Evolutionary conservation across 768 basidiomycete species (phyloP).

Genomic region (Boletus sp.): DNA sequence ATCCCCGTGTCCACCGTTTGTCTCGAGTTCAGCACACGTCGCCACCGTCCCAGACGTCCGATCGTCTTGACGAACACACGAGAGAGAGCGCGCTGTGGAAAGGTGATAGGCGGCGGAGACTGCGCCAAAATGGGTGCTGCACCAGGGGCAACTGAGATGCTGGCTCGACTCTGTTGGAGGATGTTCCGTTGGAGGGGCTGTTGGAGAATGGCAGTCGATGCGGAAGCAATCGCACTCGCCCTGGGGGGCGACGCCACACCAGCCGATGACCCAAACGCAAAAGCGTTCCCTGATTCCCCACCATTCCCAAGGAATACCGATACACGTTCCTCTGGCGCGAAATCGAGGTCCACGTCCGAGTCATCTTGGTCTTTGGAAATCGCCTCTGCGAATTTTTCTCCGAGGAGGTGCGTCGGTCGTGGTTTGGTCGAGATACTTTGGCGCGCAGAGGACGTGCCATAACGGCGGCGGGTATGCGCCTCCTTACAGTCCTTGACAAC

Average conservation of each 20-base stretch:
- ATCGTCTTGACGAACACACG: conserved; percentile 79
- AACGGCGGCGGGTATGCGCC: conserved; percentile 47
- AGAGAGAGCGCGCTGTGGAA: conserved; percentile 64
- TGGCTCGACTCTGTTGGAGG: conserved; percentile 42
- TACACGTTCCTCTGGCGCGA: conserved; percentile 50
- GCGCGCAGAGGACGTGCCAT: conserved; percentile 27
- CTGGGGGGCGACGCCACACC: conserved; percentile 33
- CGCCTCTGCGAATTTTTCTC: conserved; percentile 66
- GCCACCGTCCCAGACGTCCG: conserved; percentile 79
- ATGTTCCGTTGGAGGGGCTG: conserved; percentile 56
- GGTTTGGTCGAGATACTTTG: conserved; percentile 33
- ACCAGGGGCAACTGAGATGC: conserved; percentile 26
- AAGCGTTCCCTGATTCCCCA: conserved; percentile 46
- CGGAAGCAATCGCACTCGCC: conserved; percentile 48
- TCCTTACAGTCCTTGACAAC: conserved; percentile 80
- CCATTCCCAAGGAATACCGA: conserved; percentile 34
- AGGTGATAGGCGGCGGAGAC: conserved; percentile 37
- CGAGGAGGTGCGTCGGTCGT: conserved; percentile 47
- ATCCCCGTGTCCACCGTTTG: conserved; percentile 35
- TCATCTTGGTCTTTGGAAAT: conserved; percentile 48
- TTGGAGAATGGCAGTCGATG: conserved; percentile 60
- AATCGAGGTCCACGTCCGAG: conserved; percentile 77
- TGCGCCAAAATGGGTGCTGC: conserved; percentile 21
- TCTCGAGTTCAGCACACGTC: conserved; percentile 62
- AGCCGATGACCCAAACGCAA: conserved; percentile 28